Conservation (phyloP, 108 stramenopile species). For the Nitzschia sp. region DNA sequence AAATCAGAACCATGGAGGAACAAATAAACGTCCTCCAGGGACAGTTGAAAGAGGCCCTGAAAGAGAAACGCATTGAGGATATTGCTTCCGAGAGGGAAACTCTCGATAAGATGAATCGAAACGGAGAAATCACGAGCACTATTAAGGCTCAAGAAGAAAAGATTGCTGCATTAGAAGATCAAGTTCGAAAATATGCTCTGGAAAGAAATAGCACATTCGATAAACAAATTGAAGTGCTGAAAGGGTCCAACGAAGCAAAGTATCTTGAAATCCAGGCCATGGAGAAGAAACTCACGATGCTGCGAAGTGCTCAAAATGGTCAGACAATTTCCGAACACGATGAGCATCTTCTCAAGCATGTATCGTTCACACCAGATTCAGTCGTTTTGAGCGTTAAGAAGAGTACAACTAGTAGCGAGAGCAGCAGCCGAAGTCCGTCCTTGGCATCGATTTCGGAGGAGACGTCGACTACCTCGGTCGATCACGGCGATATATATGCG, state of each 20-base stretch:
- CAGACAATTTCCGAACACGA: neutral
- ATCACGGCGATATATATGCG: neutral
- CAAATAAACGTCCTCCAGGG: conserved; percentile 16
- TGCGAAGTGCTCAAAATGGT: conserved; percentile 15
- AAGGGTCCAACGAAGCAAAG: conserved; percentile 17
- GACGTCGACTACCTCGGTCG: neutral
- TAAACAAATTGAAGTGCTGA: neutral
- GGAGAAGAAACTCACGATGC: conserved; percentile 15
- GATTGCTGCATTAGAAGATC: conserved; percentile 15
- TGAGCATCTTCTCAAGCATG: neutral
- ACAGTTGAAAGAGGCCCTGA: neutral
- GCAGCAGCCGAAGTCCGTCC: neutral
- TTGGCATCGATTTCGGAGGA: neutral
- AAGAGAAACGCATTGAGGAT: neutral
- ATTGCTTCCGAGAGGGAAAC: neutral
- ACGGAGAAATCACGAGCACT: neutral
- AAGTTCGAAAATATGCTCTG: neutral
- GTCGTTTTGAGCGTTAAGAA: neutral
- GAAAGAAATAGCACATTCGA: neutral
- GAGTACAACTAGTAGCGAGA: neutral
- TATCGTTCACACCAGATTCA: neutral
- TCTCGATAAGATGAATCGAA: conserved; percentile 7
- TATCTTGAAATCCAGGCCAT: conserved; percentile 22
- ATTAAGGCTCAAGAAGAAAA: conserved; percentile 8
- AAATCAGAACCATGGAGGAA: conserved; percentile 23